Evolutionary conservation across 306 rosid genomes (phyloP).

Genomic region (Coriaria nepalensis): DNA sequence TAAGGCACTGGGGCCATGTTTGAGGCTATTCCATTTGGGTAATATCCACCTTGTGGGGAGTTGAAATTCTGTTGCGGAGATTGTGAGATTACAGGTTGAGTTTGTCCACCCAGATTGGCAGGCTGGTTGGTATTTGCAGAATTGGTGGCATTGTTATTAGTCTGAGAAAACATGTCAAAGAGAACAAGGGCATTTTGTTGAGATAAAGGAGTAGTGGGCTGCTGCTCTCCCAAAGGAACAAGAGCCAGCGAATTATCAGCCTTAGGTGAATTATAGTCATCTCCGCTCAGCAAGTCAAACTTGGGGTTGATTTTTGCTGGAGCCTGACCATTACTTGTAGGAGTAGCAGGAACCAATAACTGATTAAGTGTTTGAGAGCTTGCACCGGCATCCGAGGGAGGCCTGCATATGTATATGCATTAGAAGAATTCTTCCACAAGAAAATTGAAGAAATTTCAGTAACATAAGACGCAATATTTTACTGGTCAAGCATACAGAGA

Average conservation of each 20-base stretch:
- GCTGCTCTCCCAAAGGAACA: constrained; percentile 69
- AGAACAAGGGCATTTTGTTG: constrained; percentile 77
- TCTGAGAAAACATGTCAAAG: constrained; percentile 56
- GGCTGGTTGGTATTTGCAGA: constrained; percentile 25
- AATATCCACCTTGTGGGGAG: constrained; percentile 43
- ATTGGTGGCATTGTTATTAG: constrained; percentile 21
- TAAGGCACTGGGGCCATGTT: constrained; percentile 37
- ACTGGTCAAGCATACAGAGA: no score
- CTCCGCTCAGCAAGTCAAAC: constrained; percentile 92
- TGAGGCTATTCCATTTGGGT: constrained; percentile 44
- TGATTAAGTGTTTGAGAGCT: constrained; percentile 55
- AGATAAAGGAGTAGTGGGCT: constrained; percentile 38
- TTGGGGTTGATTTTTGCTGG: constrained; percentile 40
- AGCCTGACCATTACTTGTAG: constrained; percentile 33
- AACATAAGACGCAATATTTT: neutral
- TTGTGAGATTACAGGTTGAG: constrained; percentile 30
- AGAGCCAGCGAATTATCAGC: constrained; percentile 67
- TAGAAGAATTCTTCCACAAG: constrained; percentile 2
- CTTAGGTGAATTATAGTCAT: constrained; percentile 62
- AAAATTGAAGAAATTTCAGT: neutral
- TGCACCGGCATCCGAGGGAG: constrained; percentile 38
- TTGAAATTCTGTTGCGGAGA: constrained; percentile 45
- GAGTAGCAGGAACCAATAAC: constrained; percentile 54
- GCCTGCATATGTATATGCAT: no score
- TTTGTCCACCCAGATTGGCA: constrained; percentile 31